Evolutionary conservation across 2,329 filamentous ascomycete genomes (phyloP).

Genomic region (Botryotinia convoluta): DNA sequence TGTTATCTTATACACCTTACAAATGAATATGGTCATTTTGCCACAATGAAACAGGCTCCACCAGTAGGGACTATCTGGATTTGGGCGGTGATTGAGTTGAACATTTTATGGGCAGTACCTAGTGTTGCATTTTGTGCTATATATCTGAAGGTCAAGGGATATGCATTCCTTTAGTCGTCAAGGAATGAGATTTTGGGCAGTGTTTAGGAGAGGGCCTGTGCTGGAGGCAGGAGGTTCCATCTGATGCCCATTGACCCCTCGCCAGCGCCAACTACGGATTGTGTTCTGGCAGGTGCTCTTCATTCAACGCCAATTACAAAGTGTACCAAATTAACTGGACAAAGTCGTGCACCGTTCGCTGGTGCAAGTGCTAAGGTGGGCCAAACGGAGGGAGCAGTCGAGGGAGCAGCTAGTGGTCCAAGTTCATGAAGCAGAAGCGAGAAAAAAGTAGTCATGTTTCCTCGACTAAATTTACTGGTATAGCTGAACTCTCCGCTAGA

Average conservation of each 20-base stretch:
- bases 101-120: slow-evolving; percentile 61
- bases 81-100: slow-evolving; percentile 86
- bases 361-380: not conserved
- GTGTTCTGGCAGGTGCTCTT: not conserved
- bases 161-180: slow-evolving; percentile 29
- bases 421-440: not conserved
- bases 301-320: not conserved
- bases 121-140: slow-evolving; percentile 45
- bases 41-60: slow-evolving; percentile 90
- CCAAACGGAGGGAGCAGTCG: not conserved
- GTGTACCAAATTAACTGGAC: not conserved
- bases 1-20: slow-evolving; percentile 80
- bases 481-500: not conserved
- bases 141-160: slow-evolving; percentile 33
- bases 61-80: slow-evolving; percentile 87
- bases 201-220: not conserved
- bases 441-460: not conserved
- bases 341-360: not conserved
- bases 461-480: not conserved
- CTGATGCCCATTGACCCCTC: not conserved
- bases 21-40: slow-evolving; percentile 77
- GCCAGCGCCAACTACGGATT: not conserved
- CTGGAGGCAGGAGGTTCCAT: not conserved
- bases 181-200: slow-evolving; percentile 10
- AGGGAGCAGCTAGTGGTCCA: not conserved